Percentiles rank a stretch among this genome's conserved stretches.
phyloP scores from a whole-genome alignment of 306 rosid genomes.

The Hippophae gyantsensis region DNA sequence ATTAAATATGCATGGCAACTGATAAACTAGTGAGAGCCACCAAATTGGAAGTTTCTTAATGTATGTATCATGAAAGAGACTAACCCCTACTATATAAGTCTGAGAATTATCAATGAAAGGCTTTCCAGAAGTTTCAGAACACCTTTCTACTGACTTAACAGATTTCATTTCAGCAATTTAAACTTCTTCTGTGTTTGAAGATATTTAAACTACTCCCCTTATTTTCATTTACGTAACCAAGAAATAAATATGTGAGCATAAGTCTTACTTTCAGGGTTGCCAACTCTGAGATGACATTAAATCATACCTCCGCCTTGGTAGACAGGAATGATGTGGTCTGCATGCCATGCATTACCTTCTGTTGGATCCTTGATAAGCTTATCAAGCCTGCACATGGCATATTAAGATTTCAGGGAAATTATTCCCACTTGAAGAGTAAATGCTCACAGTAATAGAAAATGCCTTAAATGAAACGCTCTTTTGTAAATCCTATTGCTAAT shows the following conservation, averaged over 20 bases:
- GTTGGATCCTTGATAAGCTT: conserved; percentile 69
- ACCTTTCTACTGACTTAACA: no score
- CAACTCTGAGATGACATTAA: not conserved
- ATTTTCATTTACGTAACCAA: not conserved
- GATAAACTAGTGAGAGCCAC: no score
- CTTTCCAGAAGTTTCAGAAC: no score
- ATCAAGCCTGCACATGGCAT: conserved; percentile 51
- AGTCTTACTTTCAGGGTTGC: not conserved
- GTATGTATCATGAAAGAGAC: no score
- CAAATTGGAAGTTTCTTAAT: no score
- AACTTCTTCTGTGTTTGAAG: no score
- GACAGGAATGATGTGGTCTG: conserved; percentile 91
- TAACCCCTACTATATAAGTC: no score
- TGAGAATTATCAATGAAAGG: no score
- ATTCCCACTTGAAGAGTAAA: not conserved
- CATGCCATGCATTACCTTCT: conserved; percentile 97
- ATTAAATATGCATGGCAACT: no score
- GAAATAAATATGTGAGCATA: not conserved
- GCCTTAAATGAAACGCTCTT: not conserved
- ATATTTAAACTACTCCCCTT: no score
- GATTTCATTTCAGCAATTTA: no score
- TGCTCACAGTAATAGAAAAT: not conserved
- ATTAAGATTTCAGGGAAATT: not conserved
- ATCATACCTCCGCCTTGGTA: conserved; percentile 85
- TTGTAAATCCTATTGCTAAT: no score